Base-by-base conservation (phyloP, 176 grass and related monocot genomes). In the Typha latifolia region DNA sequence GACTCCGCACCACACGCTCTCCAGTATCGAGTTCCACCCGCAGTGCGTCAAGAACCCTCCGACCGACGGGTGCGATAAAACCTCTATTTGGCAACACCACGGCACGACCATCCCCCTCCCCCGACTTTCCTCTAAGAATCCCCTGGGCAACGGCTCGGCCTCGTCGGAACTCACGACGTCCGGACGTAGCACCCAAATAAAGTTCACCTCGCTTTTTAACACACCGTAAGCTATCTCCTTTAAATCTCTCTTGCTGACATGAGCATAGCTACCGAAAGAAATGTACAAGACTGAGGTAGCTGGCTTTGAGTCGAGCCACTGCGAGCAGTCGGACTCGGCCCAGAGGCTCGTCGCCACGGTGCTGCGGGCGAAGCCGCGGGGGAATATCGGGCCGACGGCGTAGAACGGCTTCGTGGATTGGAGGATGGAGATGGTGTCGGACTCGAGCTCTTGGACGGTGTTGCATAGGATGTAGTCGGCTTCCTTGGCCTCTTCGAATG, bases 21-120 rank as follows among this genome's bases (percentile, higher is more conserved):
- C 90, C 4, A 89, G 64, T n/a, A 86, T 32, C 15, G 85, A 95
- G 64, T 95, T 95, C 90, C 90, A 95, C 2, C 90, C 90, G 32
- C 82, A 89, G 70, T 95, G 90, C 56, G 85, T 95, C 12, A 95
- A 48, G 82, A 95, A 95, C 0, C 16, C 77, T 0, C 80, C 82
- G 0, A 86, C 64, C 20, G 82, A 51, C 0, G 74, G 24, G 85
- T 86, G 82, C 14, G 78, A 34, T 13, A 95, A 53, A 49, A 95
- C 90, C 69, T 86, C 85, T 49, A 83, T 79, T 66, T 89, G 85
- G 76, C 74, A 69, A 72, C 90, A 95, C 90, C 90, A 95, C 9
- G 55, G 90, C 67, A 95, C 80, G 0, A 95, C 77, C 16, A 89
- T 0, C 0, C 90, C 90, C 0, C 83, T 73, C 0, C 77, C 80